Evolutionary conservation across 1,284 basidiomycete genomes (phyloP), one percentile per base, ranked within the genome.

Genomic region (Grifola frondosa): DNA sequence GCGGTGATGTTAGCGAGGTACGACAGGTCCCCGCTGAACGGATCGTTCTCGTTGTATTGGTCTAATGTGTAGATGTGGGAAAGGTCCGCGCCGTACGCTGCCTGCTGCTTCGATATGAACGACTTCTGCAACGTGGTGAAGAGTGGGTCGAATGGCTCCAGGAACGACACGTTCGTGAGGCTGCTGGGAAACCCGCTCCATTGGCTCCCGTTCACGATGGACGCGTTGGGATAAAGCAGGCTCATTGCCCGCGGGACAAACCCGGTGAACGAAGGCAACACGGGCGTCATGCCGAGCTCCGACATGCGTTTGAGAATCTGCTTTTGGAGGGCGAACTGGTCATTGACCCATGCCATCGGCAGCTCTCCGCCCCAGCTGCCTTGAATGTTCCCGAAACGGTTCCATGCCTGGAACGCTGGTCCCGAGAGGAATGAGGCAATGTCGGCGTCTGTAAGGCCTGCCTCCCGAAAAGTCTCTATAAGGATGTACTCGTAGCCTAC

Each of bases 31-130:
- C 60, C 56, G 45, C 60, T 68, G 44, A 61, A 63, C 0, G 72
- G 71, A 29, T 62, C 46, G 46, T 68, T 69, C 57, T 74, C 72
- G 56, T 70, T 74, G 59, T 71, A 73, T 45, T 72, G 70, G 49
- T 74, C 72, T 25, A 74, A 63, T 21, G 69, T 68, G 50, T 74
- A 74, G 46, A 71, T 61, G 44, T 70, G 67, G 8, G 69, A 64
- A 24, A 69, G 54, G 31, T 64, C 61, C 16, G 47, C 43, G 38
- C 71, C 71, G 44, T 70, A 73, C 0, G 65, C 65, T 11, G 58
- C 59, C 11, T 53, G 44, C 53, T 73, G 72, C 52, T 73, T 73
- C 20, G 60, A 35, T 37, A 74, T 66, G 59, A 74, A 71, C 8
- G 63, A 64, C 25, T 57, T 61, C 52, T 73, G 71, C 20, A 73